Percentiles rank a stretch among this genome's conserved stretches.
Evolutionary conservation across 306 rosid genomes (phyloP).

Genomic region (Cyclanthera cordifolia): DNA sequence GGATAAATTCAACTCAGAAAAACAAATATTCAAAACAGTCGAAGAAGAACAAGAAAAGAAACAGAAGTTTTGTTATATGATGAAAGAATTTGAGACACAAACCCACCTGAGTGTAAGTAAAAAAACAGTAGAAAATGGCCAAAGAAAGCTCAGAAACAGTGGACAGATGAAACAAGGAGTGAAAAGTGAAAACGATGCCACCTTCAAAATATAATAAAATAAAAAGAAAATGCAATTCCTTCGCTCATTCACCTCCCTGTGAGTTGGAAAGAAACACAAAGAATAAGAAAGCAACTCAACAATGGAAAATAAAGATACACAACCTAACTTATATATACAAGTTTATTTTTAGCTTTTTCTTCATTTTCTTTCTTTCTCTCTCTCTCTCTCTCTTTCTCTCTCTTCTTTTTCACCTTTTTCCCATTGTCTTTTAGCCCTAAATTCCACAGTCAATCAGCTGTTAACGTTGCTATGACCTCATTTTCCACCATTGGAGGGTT

Average conservation of each 20-base stretch:
- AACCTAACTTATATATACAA: constrained; percentile 11
- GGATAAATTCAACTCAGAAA: neutral
- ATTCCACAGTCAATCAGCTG: neutral
- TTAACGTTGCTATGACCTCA: constrained; percentile 10
- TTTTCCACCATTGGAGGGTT: constrained; percentile 4
- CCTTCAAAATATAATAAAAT: constrained; percentile 9
- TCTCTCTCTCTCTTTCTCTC: neutral
- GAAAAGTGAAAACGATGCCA: constrained; percentile 3
- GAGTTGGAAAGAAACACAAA: constrained; percentile 9
- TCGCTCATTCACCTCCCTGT: constrained; percentile 13
- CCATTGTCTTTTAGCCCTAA: neutral
- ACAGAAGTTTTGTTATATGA: neutral
- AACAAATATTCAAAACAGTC: neutral
- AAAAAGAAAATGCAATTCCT: constrained; percentile 3
- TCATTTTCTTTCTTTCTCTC: too few relatives aligned
- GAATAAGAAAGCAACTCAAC: constrained; percentile 14
- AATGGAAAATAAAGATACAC: neutral
- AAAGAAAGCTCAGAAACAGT: neutral
- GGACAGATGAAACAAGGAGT: neutral
- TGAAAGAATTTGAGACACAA: neutral
- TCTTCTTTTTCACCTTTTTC: neutral
- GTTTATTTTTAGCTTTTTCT: constrained; percentile 10
- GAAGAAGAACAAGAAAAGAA: neutral
- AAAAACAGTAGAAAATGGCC: neutral
- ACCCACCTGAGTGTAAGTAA: neutral